phyloP scores from a whole-genome alignment of 208 protist species.

The Crithidia acanthocephali region DNA sequence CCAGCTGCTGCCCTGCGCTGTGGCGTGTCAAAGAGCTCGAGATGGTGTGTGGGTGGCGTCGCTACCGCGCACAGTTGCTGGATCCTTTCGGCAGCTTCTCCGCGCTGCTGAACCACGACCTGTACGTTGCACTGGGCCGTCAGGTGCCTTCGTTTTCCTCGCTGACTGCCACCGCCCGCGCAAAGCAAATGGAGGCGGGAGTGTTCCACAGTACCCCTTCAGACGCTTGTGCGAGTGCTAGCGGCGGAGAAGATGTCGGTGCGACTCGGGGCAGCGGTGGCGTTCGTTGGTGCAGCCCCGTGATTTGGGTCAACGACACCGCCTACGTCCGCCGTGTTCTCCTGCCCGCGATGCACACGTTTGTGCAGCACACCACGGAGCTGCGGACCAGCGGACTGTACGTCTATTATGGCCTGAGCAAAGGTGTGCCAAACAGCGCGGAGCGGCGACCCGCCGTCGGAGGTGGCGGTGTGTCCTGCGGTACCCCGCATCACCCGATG shows the following conservation, averaged over 20 bases:
- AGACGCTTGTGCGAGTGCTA: too few species aligned
- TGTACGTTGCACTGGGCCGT: conserved; percentile 26
- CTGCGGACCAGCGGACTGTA: conserved; percentile 6
- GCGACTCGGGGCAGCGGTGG: too few species aligned
- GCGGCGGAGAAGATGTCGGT: too few species aligned
- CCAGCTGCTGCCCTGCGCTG: conserved; percentile 24
- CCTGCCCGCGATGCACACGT: conserved; percentile 57
- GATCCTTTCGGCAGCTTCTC: conserved; percentile 32
- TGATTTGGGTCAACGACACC: conserved; percentile 52
- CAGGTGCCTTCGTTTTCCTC: conserved; percentile 2
- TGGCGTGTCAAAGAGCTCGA: conserved; percentile 42
- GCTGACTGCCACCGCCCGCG: background rate
- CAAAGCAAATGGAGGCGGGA: too few species aligned
- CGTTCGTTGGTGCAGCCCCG: conserved; percentile 24
- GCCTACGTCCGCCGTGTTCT: conserved; percentile 49
- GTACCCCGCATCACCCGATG: too few species aligned
- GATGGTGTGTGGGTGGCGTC: conserved; percentile 36
- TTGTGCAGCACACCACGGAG: conserved; percentile 18
- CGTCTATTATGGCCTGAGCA: conserved; percentile 8
- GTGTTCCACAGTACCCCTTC: too few species aligned
- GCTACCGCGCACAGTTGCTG: background rate
- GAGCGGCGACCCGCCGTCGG: too few species aligned
- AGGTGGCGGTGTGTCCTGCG: too few species aligned
- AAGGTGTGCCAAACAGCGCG: background rate
- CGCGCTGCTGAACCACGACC: conserved; percentile 29